Evolutionary conservation across 805 yeast genomes (phyloP), one percentile per base, ranked within the genome.

Genomic region (Spathaspora gorwiae): DNA sequence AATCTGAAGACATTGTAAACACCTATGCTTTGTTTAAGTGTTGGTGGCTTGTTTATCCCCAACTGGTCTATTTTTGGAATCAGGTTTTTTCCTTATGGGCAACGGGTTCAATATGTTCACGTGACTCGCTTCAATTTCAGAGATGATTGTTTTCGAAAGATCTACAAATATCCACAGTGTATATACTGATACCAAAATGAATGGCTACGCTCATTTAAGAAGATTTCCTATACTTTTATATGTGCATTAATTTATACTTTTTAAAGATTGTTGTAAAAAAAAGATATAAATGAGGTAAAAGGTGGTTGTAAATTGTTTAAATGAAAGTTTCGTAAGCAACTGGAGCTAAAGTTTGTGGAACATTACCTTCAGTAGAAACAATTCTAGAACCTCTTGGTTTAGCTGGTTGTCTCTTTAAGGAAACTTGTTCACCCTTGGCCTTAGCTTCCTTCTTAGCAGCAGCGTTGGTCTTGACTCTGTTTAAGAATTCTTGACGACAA

Each of bases 251-350:
- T 39, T 39, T 39, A 35, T 41, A 35, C 26, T 14, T 26, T 32
- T 32, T 33, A 15, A 1, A n/a, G 8, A 8, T 13, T 12, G 14
- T 9, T 29, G 9, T 9, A 9, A 29, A 33, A 33, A 40, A 34
- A 35, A 34, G 24, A 27, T 27, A 35, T 35, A 33, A 26, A 33
- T 27, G 30, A 36, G 26, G 40, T 27, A 26, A 30, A 26, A 27
- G n/a, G 11, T 30, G 26, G 7, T 27, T 29, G 32, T 29, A 29
- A 29, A 41, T 42, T 26, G 42, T 37, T 86, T 90, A 94, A 80
- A 94, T 94, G 87, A 84, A 92, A 72, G 99, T 94, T 83, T 94
- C 99, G 86, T 94, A 94, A 73, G 99, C 86, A 80, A 89, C 90
- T 77, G 99, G 98, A 72, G 97, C 94, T 77, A 94, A 84, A 66